phyloP scores from a whole-genome alignment of 257 asterid genomes.

The Solanum corneliomulleri region DNA sequence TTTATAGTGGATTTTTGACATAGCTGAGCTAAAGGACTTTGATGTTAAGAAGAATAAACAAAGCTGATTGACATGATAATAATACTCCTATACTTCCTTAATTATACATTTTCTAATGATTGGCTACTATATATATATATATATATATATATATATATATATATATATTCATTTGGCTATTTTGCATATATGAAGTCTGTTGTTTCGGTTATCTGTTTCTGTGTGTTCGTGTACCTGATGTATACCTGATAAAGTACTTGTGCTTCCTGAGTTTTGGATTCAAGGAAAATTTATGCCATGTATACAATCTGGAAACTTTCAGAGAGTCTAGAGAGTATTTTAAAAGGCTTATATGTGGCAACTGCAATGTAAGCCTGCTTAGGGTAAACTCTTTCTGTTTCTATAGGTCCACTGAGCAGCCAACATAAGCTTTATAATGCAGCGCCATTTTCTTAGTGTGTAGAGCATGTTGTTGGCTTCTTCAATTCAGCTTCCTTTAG shows the following conservation, averaged over 20 bases:
- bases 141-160: too few species aligned
- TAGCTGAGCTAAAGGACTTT: not conserved
- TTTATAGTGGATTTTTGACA: not conserved
- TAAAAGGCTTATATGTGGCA: not conserved
- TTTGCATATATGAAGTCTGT: not conserved
- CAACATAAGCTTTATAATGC: not conserved
- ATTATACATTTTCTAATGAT: not conserved
- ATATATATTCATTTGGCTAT: not conserved
- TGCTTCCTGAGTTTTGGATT: not conserved
- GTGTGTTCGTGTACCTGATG: not conserved
- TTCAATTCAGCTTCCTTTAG: not conserved
- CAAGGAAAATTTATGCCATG: not conserved
- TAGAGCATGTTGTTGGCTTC: not conserved
- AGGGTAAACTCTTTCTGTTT: not conserved
- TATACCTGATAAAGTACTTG: not conserved
- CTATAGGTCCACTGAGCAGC: not conserved
- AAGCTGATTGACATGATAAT: not conserved
- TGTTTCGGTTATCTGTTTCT: not conserved
- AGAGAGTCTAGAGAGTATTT: not conserved
- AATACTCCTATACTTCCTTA: not conserved
- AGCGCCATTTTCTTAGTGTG: not conserved
- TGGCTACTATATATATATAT: not conserved
- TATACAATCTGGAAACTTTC: not conserved
- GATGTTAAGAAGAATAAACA: not conserved
- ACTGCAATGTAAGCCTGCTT: not conserved